Percentiles rank a stretch among this genome's conserved stretches.
Evolutionary conservation across 768 basidiomycete genomes (phyloP).

Genomic region (Cubamyces lactineus): DNA sequence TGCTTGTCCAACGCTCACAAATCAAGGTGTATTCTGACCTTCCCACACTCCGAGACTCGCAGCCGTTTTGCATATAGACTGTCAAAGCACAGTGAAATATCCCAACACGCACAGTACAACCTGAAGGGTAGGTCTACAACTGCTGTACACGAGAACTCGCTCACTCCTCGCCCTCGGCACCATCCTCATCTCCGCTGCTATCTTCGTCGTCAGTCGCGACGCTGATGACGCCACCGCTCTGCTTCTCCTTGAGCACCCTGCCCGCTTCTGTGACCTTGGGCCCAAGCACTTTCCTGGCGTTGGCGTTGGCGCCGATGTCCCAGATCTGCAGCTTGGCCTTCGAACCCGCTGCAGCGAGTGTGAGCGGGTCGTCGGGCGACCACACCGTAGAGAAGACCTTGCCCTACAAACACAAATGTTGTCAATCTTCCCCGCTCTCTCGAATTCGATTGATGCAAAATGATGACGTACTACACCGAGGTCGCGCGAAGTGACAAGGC

Average conservation of each 20-base stretch:
- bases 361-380: constrained; percentile 94
- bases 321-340: constrained; percentile 94
- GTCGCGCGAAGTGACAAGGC: constrained; percentile 84
- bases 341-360: constrained; percentile 91
- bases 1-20: neutral
- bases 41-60: neutral
- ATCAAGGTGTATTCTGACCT: constrained; percentile 6
- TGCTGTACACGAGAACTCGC: neutral
- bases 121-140: neutral
- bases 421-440: neutral
- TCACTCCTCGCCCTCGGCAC: constrained; percentile 18
- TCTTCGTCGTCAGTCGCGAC: constrained; percentile 74
- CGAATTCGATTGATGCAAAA: neutral
- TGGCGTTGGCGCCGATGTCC: constrained; percentile 87
- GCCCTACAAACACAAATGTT: constrained; percentile 57
- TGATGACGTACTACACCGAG: constrained; percentile 76
- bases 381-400: constrained; percentile 92
- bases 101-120: neutral
- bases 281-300: constrained; percentile 82
- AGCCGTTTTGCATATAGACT: too few relatives aligned
- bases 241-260: constrained; percentile 63
- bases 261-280: constrained; percentile 77
- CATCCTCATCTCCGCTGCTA: constrained; percentile 53
- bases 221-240: constrained; percentile 68
- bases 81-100: neutral